Evolutionary conservation across 148 eudicot genomes (phyloP).

Genomic region (Mesembryanthemum crystallinum): DNA sequence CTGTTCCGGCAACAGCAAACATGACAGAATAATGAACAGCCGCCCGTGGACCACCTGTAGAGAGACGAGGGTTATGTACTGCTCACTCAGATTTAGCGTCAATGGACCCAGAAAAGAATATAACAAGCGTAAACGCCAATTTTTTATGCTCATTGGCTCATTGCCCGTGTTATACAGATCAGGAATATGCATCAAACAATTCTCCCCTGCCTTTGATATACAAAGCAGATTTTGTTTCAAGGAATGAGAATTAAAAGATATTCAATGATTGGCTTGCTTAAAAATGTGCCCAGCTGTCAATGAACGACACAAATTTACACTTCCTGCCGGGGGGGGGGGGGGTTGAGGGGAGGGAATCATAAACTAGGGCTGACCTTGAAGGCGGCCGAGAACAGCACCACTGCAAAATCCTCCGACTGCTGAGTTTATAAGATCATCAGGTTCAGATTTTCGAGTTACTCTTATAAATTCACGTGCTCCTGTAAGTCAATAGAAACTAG

Average conservation of each 20-base stretch:
- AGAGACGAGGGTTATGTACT: neutral
- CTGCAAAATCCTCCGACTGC: slow-evolving; percentile 72
- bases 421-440: slow-evolving; percentile 71
- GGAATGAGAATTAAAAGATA: neutral
- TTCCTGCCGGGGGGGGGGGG: neutral
- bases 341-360: neutral
- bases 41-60: slow-evolving; percentile 65
- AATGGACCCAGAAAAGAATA: neutral
- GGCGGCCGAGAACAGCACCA: slow-evolving; percentile 87
- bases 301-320: too few species aligned
- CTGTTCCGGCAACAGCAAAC: slow-evolving; percentile 73
- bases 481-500: slow-evolving; percentile 25
- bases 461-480: slow-evolving; percentile 82
- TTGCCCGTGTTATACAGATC: too few species aligned
- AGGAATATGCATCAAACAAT: too few species aligned
- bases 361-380: slow-evolving; percentile 57
- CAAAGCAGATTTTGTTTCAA: neutral
- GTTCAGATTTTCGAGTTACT: slow-evolving; percentile 52
- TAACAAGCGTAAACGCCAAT: neutral
- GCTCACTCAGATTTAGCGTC: neutral
- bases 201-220: too few species aligned
- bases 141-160: neutral
- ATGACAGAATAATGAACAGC: slow-evolving; percentile 70
- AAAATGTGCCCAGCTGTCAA: neutral
- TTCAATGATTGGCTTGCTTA: neutral